Conservation (phyloP, 140 eudicot genomes). For the Anethum foeniculum region DNA sequence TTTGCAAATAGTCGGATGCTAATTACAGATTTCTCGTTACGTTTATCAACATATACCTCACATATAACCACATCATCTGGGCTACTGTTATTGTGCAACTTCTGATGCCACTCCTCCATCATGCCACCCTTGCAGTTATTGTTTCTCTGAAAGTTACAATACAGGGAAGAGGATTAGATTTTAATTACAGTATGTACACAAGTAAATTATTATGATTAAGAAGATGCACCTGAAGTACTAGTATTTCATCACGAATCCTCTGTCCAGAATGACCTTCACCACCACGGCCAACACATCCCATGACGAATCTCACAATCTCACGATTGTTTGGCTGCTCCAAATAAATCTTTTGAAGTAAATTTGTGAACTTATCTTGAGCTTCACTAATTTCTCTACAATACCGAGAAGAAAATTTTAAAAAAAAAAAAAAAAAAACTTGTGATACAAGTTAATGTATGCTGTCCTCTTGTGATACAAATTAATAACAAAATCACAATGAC, state of each 20-base stretch:
- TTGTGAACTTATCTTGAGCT: slow-evolving; percentile 25
- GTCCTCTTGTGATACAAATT: background rate
- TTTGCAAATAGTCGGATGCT: background rate
- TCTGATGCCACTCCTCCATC: slow-evolving; percentile 28
- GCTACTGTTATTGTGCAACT: slow-evolving; percentile 22
- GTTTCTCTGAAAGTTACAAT: slow-evolving; percentile 12
- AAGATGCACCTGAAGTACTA: slow-evolving; percentile 18
- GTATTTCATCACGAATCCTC: slow-evolving; percentile 21
- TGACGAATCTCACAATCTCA: slow-evolving; percentile 12
- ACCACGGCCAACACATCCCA: slow-evolving; percentile 22
- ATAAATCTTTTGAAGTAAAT: slow-evolving; percentile 19
- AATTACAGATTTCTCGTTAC: background rate
- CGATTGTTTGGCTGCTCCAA: slow-evolving; percentile 16
- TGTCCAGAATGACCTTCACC: slow-evolving; percentile 20
- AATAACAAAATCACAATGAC: background rate
- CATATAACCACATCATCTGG: slow-evolving; percentile 25
- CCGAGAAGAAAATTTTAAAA: no score
- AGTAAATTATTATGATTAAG: background rate
- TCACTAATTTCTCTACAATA: slow-evolving; percentile 19
- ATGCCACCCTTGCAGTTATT: slow-evolving; percentile 23
- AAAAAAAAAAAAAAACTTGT: background rate
- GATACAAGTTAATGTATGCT: background rate
- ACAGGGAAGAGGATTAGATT: background rate
- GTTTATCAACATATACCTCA: slow-evolving; percentile 4
- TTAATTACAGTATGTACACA: background rate